Evolutionary conservation across 495 filamentous ascomycete species (phyloP), one percentile per base, ranked within the genome.

Genomic region (Aspergillus bridgeri): DNA sequence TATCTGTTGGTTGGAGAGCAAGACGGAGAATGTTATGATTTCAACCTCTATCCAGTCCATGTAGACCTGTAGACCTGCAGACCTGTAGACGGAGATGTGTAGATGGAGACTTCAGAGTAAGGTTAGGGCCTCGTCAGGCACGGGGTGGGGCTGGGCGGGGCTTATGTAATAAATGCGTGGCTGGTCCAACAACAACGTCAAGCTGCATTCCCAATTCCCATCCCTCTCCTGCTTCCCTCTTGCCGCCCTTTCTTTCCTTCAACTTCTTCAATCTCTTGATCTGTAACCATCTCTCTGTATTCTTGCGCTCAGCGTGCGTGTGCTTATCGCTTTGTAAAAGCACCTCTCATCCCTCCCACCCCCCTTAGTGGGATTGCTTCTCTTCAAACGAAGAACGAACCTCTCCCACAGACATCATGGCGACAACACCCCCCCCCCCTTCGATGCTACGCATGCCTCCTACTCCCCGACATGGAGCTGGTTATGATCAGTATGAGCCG

Each of bases 391-490:
- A 56, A 9, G 33, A 15, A 38, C 33, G 17, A 15, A 57, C 46
- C 43, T 8, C 47, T 27, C 53, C 48, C 65, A 68, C 55, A 42
- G 33, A 11, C 33, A 86, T 86, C 82, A 74, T 84, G 61, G 74
- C 84, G 45, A 91, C 91, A 60, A 87, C 89, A 42, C 86, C 86
- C 18, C 84, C 86, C 18, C 84, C 84, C 43, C 74, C 79, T 42
- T 77, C 79, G 27, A 75, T 76, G 44, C 68, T 88, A 48, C 79
- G 80, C 56, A 86, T 87, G 42, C 91, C 91, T 48, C 77, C 83
- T 48, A 88, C 91, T 42, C 91, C 91, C 18, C 83, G 81, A 38
- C 83, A 86, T 74, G 89, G 89, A 48, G 68, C 81, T 51, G 84
- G 79, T 64, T 80, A 82, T 56, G 89, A 95, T 73, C 67, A 74